Base-by-base conservation (phyloP, 176 grass and related monocot genomes). In the Puya raimondii region DNA sequence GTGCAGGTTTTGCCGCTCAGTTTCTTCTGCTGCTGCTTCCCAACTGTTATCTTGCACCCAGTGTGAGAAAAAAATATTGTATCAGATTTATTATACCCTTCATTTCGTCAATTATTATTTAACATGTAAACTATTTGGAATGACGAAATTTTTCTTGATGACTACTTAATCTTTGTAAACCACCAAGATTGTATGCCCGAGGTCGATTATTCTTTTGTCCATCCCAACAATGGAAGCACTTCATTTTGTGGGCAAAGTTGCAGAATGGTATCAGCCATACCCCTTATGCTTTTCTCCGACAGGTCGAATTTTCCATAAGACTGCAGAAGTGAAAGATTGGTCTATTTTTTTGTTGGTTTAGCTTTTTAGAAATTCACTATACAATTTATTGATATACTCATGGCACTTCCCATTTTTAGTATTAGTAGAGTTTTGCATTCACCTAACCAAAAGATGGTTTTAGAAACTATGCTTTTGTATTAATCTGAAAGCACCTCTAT, bases 41-140 rank as follows among this genome's bases (percentile, higher is more conserved):
- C 79, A 68, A 57, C 76, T 97, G 70, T 61, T 90, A 56, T 80
- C 84, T 68, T 97, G 94, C 72, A 64, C 57, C 33, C 94, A 97
- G 23, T 97, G 89, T 69, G 86, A 78, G 75, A 79, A 88, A 88
- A 69, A 97, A 97, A 86, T 97, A 89, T 97, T 22, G 47, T 70
- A 15, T 18, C n/a, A 59, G 16, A 8, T 49, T 33, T 58, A 23
- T 13, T 69, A 16, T 64, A 12, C 50, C 23, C 61, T 51, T 81
- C 16, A 12, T 6, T 53, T 49, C 25, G 11, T 54, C 65, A 42
- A 66, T 11, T 23, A 49, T 65, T 70, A 23, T 67, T 58, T 48
- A n/a, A 18, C 13, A n/a, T 23, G 23, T 2, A 11, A 61, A 63
- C 8, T 4, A 74, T 49, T 50, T 51, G 51, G 2, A 49, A 26